Evolutionary conservation across 805 yeast species (phyloP).

Genomic region (Saccharomycopsis guyanensis): DNA sequence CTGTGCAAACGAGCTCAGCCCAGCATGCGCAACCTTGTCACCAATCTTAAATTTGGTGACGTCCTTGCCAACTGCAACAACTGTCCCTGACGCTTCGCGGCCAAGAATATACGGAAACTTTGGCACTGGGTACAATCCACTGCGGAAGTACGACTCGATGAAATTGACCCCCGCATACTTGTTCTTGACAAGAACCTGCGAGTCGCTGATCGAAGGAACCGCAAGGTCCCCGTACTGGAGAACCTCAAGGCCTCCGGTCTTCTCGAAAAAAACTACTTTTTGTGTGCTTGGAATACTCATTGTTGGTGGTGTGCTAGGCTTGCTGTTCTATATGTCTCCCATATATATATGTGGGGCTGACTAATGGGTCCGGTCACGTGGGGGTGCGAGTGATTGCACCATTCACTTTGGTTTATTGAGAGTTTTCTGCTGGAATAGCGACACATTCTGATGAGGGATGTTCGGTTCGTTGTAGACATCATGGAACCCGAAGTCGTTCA

Average conservation of each 20-base stretch:
- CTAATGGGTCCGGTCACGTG: neutral
- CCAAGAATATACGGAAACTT: conserved; percentile 59
- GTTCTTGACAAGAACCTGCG: conserved; percentile 66
- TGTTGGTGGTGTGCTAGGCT: neutral
- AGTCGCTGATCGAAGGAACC: conserved; percentile 47
- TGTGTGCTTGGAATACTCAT: conserved; percentile 43
- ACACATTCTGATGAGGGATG: neutral
- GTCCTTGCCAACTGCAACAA: conserved; percentile 54
- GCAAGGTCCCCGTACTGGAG: conserved; percentile 45
- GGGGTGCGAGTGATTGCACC: neutral
- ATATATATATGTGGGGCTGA: neutral
- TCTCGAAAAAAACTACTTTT: conserved; percentile 46
- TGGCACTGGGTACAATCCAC: conserved; percentile 59
- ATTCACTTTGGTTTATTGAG: too few species aligned
- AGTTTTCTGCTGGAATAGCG: conserved; percentile 8
- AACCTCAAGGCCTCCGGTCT: conserved; percentile 52
- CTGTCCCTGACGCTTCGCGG: conserved; percentile 63
- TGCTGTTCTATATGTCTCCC: neutral
- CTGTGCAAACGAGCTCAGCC: conserved; percentile 59
- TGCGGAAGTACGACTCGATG: conserved; percentile 77
- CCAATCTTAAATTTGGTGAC: conserved; percentile 55
- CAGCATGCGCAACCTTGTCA: conserved; percentile 58
- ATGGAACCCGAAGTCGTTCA: conserved; percentile 21
- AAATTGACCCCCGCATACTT: conserved; percentile 73
- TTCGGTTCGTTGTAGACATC: conserved; percentile 13